These are phyloP conservation scores for Daldinia decipiens DNA, from an alignment of 495 filamentous ascomycete genomes.

Conservation along the genomic window DNA sequence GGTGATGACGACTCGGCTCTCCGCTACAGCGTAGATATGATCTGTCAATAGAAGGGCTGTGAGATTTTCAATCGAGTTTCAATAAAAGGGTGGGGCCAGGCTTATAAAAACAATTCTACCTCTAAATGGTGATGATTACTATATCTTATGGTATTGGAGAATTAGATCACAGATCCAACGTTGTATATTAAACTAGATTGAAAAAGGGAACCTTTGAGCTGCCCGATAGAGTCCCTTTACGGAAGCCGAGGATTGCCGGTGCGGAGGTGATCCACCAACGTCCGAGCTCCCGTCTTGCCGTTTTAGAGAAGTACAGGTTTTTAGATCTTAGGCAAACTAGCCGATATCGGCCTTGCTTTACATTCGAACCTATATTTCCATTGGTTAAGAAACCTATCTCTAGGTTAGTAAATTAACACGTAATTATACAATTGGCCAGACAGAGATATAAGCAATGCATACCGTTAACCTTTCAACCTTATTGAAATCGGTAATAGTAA, in stretches of 20 bases:
- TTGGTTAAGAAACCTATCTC: too few species aligned
- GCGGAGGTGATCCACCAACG: slow-evolving; percentile 22
- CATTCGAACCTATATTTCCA: too few species aligned
- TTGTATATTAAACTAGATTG: not conserved
- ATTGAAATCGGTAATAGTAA: too few species aligned
- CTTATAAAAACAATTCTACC: not conserved
- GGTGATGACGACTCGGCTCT: not conserved
- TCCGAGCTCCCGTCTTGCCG: not conserved
- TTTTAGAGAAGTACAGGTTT: slow-evolving; percentile 30
- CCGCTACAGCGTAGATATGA: not conserved
- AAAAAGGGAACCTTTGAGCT: slow-evolving; percentile 7
- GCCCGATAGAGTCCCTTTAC: slow-evolving; percentile 9
- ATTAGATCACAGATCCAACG: not conserved
- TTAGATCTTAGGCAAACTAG: slow-evolving; percentile 5
- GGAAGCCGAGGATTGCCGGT: slow-evolving; percentile 18
- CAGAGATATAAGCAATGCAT: too few species aligned
- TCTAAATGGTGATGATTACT: slow-evolving; percentile 11
- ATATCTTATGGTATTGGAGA: slow-evolving; percentile 10
- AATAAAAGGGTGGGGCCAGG: not conserved
- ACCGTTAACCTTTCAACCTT: too few species aligned
- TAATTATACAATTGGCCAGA: too few species aligned
- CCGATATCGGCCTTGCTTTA: slow-evolving; percentile 1
- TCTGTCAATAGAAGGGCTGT: too few species aligned
- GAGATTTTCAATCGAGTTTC: not conserved
- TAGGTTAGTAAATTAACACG: too few species aligned